Evolutionary conservation across 179 eudicot genomes (phyloP).

Genomic region (Silene coronaria): DNA sequence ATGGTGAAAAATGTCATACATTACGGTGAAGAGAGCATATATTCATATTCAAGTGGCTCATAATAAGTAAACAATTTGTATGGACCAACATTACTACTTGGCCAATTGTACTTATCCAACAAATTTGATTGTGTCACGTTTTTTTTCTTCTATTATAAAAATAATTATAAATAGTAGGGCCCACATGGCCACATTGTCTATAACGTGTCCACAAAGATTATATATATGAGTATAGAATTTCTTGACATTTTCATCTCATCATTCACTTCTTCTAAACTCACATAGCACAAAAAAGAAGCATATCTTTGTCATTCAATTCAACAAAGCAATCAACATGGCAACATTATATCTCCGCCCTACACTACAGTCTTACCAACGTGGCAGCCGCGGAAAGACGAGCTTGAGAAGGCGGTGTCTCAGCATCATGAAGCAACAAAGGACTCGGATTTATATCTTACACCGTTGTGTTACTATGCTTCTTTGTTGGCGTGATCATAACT

Average conservation of each 20-base stretch:
- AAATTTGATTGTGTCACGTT: conserved; percentile 27
- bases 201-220: conserved; percentile 8
- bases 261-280: neutral
- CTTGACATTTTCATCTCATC: conserved; percentile 4
- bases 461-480: conserved; percentile 59
- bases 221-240: conserved; percentile 10
- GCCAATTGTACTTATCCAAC: neutral
- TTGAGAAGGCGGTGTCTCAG: conserved; percentile 38
- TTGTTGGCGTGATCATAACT: conserved; percentile 46
- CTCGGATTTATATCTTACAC: conserved; percentile 45
- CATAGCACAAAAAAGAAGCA: neutral
- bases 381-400: conserved; percentile 23
- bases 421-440: conserved; percentile 48
- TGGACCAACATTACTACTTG: neutral
- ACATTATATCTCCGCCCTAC: conserved; percentile 14
- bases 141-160: neutral
- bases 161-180: conserved; percentile 8
- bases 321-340: conserved; percentile 13
- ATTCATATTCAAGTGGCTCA: neutral
- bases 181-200: conserved; percentile 26
- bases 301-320: neutral
- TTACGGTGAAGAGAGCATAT: too few relatives aligned
- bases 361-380: conserved; percentile 10
- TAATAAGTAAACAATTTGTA: neutral
- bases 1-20: too few relatives aligned